Evolutionary conservation across 2,329 filamentous ascomycete genomes (phyloP).

Genomic region (Curvularia spicifera): DNA sequence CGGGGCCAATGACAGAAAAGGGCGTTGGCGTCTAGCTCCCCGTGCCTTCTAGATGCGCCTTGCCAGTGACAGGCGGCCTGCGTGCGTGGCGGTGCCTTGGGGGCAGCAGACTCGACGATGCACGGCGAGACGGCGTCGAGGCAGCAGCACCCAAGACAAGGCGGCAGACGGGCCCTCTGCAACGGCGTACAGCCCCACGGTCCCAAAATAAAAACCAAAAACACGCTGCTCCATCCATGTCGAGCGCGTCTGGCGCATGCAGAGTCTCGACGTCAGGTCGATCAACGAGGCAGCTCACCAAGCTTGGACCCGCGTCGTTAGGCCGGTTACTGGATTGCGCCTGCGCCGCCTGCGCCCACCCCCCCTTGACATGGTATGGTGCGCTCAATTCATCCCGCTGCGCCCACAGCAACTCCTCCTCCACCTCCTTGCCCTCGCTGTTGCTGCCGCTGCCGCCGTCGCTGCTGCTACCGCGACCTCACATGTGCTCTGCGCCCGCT

Average conservation of each 20-base stretch:
- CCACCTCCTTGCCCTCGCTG: not conserved
- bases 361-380: slow-evolving; percentile 10
- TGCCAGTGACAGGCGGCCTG: not conserved
- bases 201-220: not conserved
- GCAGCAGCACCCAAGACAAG: not conserved
- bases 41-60: slow-evolving; percentile 10
- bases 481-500: slow-evolving; percentile 12
- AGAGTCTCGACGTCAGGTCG: slow-evolving; percentile 18
- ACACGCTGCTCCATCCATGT: not conserved
- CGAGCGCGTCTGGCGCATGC: slow-evolving; percentile 11
- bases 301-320: slow-evolving; percentile 20
- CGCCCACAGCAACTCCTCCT: slow-evolving; percentile 8
- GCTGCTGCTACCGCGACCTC: slow-evolving; percentile 5
- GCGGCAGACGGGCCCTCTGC: not conserved
- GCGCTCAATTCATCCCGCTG: slow-evolving; percentile 17
- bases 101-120: slow-evolving; percentile 4
- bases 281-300: slow-evolving; percentile 17
- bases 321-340: slow-evolving; percentile 6
- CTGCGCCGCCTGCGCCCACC: not conserved
- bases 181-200: not conserved
- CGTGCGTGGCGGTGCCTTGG: not conserved
- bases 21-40: not conserved
- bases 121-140: not conserved
- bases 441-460: slow-evolving; percentile 3
- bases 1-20: slow-evolving; percentile 15